Base-by-base conservation (phyloP, 1,139 yeast genomes). In the Debaryomyces singareniensis region DNA sequence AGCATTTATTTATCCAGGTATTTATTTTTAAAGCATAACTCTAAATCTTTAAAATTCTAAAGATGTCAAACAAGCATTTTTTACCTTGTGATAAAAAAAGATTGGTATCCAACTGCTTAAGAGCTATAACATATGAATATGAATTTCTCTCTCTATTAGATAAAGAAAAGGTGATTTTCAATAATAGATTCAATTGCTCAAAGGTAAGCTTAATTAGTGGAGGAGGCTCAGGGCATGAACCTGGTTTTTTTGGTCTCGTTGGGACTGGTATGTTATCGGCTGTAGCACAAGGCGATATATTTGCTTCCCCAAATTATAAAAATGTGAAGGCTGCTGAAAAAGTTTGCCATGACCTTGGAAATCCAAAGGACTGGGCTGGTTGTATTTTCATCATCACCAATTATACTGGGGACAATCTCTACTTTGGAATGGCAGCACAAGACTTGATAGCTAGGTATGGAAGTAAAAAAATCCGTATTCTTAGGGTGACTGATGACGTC, bases 141-240 rank as follows among this genome's bases (percentile, higher is more conserved):
- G 33, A 30, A 31, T 37, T 21, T 7, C 34, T 48, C 15, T 43
- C 52, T 9, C 44, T 47, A 11, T 35, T 47, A 27, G 58, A 58
- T 26, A 49, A 54, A 30, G 67, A 63, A 36, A 51, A 58, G 30
- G 64, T 64, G 13, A 33, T 63, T 6, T 64, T 41, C 44, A 53
- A 61, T 39, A 51, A 53, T 32, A 36, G 47, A 23, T 55, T 49
- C 36, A 51, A 53, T 29, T 14, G 29, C 3, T 34, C 38, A 3
- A 51, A 51, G 30, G 65, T 65, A 9, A 43, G 66, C 0, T 40
- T 64, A 20, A 49, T 65, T 24, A 54, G 61, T 29, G 71, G 71
- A 6, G 71, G 71, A 4, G 70, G 70, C 4, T 58, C 69, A 6
- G 72, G 72, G 12, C 72, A 66, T 35, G 72, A 67, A 40, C 72